Evolutionary conservation across 352 stramenopile genomes (phyloP), one percentile per base, ranked within the genome.

Genomic region (Chrysophaeum taylorii): DNA sequence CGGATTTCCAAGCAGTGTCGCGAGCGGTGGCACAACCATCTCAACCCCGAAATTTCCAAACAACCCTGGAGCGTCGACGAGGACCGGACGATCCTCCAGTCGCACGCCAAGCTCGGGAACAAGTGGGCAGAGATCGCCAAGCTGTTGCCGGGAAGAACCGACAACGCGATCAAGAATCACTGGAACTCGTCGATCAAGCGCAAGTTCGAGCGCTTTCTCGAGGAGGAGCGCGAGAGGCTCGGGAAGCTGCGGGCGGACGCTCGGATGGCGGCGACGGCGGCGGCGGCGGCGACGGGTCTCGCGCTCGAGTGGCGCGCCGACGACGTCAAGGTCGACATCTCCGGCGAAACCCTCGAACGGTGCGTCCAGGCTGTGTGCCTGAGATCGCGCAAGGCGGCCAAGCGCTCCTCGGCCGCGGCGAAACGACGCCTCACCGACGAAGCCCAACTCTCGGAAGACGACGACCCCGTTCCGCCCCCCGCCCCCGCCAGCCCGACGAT

Each of bases 81-180:
- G 74, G 91, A 97, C 81, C 68, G 80, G 38, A 83, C 62, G n/a
- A 70, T 66, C 27, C 35, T 66, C 2, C 14, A 2, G 66, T 83
- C 82, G 77, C 89, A 96, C 69, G 82, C 89, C 50, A 82, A 84
- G 52, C 80, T 96, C 35, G 91, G 91, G 14, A 96, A 97, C 78
- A 89, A 92, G 73, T 97, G 91, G 91, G 93, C 89, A 70, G 89
- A 95, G 70, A 97, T 97, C 67, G 90, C 91, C 25, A 96, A 96
- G 74, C 75, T 94, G 48, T 79, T 97, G 54, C 88, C 89, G 5
- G 91, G 95, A 0, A 84, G 95, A 21, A 98, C 94, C 0, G 95
- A 99, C 77, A 99, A 99, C 76, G 92, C 93, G 35, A 95, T 98
- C 57, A 99, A 99, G 77, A 97, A 97, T 77, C 89, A 93, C 37